Evolutionary conservation across 2,329 filamentous ascomycete species (phyloP).

Genomic region (Trichoderma sp.): DNA sequence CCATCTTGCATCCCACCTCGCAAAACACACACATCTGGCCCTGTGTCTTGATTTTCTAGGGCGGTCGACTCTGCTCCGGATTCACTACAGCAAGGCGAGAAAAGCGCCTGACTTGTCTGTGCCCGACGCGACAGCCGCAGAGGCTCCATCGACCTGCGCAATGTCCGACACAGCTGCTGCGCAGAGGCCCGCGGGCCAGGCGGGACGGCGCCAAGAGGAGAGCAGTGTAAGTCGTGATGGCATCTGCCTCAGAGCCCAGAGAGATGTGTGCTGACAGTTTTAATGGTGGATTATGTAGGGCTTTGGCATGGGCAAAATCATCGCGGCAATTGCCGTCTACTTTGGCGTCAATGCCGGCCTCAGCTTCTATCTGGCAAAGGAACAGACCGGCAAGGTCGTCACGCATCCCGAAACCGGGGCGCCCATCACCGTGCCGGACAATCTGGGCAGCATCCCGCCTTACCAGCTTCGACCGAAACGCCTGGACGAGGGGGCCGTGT

Average conservation of each 20-base stretch:
- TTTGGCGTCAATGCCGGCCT: slow-evolving; percentile 63
- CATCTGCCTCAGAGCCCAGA: background rate
- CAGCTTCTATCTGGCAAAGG: slow-evolving; percentile 56
- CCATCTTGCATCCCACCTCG: slow-evolving; percentile 25
- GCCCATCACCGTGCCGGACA: slow-evolving; percentile 56
- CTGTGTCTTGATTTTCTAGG: background rate
- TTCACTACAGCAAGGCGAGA: slow-evolving; percentile 3
- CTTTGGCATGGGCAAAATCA: slow-evolving; percentile 50
- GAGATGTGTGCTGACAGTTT: background rate
- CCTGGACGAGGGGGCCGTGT: slow-evolving; percentile 64
- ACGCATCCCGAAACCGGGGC: slow-evolving; percentile 56
- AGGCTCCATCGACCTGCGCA: slow-evolving; percentile 7
- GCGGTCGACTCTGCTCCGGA: slow-evolving; percentile 1
- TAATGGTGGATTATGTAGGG: slow-evolving; percentile 33
- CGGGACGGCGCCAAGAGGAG: slow-evolving; percentile 33
- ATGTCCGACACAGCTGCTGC: slow-evolving; percentile 39
- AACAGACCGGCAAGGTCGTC: slow-evolving; percentile 52
- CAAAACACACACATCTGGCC: background rate
- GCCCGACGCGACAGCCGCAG: slow-evolving; percentile 2
- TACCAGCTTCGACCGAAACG: slow-evolving; percentile 66
- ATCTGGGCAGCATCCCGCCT: slow-evolving; percentile 62
- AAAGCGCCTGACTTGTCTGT: slow-evolving; percentile 10
- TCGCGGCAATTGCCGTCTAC: slow-evolving; percentile 59
- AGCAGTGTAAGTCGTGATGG: slow-evolving; percentile 36
- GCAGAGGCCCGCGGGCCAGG: slow-evolving; percentile 35